Evolutionary conservation across 1,139 yeast genomes (phyloP).

Genomic region (Geotrichum restrictum): DNA sequence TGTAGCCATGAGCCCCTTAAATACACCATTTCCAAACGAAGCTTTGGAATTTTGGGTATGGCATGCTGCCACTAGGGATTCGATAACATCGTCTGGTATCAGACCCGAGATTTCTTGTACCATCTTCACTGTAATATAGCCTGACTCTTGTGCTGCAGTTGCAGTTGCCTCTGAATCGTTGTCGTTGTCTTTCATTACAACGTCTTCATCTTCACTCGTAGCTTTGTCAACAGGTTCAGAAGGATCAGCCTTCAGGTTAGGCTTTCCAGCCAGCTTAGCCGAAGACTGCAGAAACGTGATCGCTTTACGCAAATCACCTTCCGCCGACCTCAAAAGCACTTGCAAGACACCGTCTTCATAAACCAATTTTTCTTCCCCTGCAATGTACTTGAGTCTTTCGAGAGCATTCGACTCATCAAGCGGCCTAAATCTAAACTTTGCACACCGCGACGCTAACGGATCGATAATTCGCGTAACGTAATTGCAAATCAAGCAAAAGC

Average conservation of each 20-base stretch:
- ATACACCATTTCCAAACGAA: slow-evolving; percentile 18
- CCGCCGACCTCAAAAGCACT: slow-evolving; percentile 62
- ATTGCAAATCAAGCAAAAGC: slow-evolving; percentile 91
- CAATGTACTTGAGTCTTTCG: slow-evolving; percentile 58
- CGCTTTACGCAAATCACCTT: slow-evolving; percentile 90
- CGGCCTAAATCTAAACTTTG: slow-evolving; percentile 84
- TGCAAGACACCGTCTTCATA: slow-evolving; percentile 52
- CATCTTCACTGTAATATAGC: slow-evolving; percentile 43
- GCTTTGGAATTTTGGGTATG: slow-evolving; percentile 10
- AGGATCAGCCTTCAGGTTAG: slow-evolving; percentile 25
- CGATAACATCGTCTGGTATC: slow-evolving; percentile 56
- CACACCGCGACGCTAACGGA: slow-evolving; percentile 93
- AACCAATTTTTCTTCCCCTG: slow-evolving; percentile 48
- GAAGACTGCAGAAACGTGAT: slow-evolving; percentile 89
- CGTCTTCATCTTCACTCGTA: slow-evolving; percentile 28
- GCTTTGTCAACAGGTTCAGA: slow-evolving; percentile 35
- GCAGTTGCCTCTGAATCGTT: slow-evolving; percentile 22
- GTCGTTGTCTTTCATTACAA: slow-evolving; percentile 28
- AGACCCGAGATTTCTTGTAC: slow-evolving; percentile 82
- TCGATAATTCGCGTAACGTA: slow-evolving; percentile 94
- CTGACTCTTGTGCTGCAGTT: slow-evolving; percentile 20
- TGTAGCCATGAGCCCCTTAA: slow-evolving; percentile 42
- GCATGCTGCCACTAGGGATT: slow-evolving; percentile 44
- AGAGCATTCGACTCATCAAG: slow-evolving; percentile 70
- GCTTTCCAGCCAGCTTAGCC: slow-evolving; percentile 50